Conservation (phyloP, 306 rosid species). For the Prunus campanulata region DNA sequence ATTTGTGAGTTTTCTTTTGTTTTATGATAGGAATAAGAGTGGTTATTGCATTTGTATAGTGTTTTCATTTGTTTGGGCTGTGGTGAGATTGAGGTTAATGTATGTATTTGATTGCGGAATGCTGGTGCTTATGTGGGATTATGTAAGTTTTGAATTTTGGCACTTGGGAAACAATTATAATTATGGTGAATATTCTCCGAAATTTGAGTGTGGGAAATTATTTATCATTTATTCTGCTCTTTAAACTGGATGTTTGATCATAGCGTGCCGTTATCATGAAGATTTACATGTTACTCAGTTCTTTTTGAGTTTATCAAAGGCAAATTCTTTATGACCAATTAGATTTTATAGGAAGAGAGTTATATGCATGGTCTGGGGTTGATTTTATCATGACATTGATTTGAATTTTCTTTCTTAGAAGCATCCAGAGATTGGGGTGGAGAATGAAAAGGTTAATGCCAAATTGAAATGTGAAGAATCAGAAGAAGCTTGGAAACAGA, state of each 20-base stretch:
- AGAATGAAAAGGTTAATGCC: conserved; percentile 36
- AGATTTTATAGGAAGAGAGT: not conserved
- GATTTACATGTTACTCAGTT: not conserved
- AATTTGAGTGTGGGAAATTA: not conserved
- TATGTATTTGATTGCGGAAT: not conserved
- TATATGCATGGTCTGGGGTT: not conserved
- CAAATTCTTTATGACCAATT: not conserved
- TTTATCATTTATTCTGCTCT: too few relatives aligned
- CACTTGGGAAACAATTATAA: not conserved
- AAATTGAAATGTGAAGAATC: conserved; percentile 49
- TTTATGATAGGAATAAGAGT: not conserved
- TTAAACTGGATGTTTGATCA: not conserved
- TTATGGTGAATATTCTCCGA: not conserved
- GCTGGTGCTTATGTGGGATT: not conserved
- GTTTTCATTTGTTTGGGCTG: not conserved
- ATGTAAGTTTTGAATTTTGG: not conserved
- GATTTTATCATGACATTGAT: not conserved
- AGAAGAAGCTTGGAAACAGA: conserved; percentile 75
- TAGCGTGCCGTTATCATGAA: not conserved
- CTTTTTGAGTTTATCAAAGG: not conserved
- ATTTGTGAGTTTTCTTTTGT: not conserved
- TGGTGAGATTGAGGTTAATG: not conserved
- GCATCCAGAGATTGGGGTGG: conserved; percentile 55
- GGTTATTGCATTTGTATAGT: not conserved
- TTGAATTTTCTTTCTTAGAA: conserved; percentile 23